phyloP scores from a whole-genome alignment of 768 basidiomycete genomes.

The Psilocybe subaeruginosa region DNA sequence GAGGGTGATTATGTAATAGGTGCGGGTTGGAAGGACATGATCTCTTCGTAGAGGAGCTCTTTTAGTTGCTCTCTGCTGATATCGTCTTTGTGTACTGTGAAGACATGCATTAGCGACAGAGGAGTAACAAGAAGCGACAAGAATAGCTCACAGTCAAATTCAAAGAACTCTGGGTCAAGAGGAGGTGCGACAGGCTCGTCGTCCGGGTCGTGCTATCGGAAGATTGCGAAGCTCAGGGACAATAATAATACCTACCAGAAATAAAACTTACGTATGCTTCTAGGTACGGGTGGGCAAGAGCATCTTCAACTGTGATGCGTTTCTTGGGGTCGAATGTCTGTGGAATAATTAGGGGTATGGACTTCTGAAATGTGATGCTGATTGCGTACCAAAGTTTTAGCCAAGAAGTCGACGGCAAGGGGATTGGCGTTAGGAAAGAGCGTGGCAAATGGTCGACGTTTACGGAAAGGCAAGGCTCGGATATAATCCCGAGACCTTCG shows the following conservation, averaged over 20 bases:
- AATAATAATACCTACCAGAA: background rate
- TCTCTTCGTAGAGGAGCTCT: constrained; percentile 92
- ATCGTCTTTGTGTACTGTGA: constrained; percentile 90
- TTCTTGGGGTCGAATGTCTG: constrained; percentile 98
- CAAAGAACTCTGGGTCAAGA: constrained; percentile 96
- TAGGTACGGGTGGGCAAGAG: constrained; percentile 92
- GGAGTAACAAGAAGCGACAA: background rate
- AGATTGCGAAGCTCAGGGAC: constrained; percentile 6
- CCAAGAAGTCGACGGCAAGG: constrained; percentile 66
- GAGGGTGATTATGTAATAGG: constrained; percentile 40
- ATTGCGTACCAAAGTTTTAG: constrained; percentile 73
- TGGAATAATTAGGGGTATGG: background rate
- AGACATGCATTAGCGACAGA: background rate
- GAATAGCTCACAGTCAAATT: constrained; percentile 81
- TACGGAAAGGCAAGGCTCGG: constrained; percentile 91
- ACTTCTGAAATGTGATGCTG: constrained; percentile 1
- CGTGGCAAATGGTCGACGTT: constrained; percentile 77
- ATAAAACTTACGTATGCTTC: constrained; percentile 78
- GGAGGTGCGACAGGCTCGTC: constrained; percentile 96
- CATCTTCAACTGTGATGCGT: constrained; percentile 92
- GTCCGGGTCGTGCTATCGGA: constrained; percentile 83
- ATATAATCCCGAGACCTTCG: constrained; percentile 93
- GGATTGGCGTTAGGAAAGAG: constrained; percentile 93
- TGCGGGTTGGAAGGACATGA: constrained; percentile 82
- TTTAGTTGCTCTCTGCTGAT: constrained; percentile 96